A percentile compares a stretch with the other conserved stretches of the same genome.
phyloP scores from a whole-genome alignment of 768 basidiomycete genomes.

The Boletales sp. region DNA sequence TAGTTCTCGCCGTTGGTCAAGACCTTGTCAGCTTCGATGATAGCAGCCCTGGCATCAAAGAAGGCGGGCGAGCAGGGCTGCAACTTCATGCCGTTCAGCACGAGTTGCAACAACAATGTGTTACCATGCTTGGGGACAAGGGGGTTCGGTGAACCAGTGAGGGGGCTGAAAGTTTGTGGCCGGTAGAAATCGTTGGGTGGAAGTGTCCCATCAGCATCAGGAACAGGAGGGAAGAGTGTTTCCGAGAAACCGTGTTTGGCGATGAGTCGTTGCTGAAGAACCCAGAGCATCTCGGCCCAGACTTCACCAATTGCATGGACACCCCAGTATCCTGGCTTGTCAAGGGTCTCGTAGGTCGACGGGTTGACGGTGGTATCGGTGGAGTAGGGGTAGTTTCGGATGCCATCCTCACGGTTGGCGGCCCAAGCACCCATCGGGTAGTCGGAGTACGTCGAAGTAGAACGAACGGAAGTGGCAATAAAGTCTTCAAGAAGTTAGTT shows the following conservation, averaged over 20 bases:
- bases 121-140: constrained; percentile 91
- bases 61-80: constrained; percentile 89
- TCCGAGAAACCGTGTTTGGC: constrained; percentile 78
- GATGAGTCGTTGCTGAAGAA: constrained; percentile 71
- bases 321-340: constrained; percentile 92
- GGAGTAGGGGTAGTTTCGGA: constrained; percentile 88
- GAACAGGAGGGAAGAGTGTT: constrained; percentile 76
- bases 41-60: constrained; percentile 87
- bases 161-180: constrained; percentile 29
- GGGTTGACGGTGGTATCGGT: constrained; percentile 77
- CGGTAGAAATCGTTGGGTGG: constrained; percentile 73
- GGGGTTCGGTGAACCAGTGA: constrained; percentile 33
- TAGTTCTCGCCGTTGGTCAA: constrained; percentile 92
- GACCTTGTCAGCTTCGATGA: constrained; percentile 85
- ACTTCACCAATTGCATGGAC: constrained; percentile 93
- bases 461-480: constrained; percentile 84
- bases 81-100: constrained; percentile 91
- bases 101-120: constrained; percentile 78
- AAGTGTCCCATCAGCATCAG: constrained; percentile 57
- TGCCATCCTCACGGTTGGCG: constrained; percentile 69
- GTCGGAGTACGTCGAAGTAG: constrained; percentile 66
- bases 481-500: constrained; percentile 46
- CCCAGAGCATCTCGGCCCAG: constrained; percentile 91
- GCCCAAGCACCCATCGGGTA: constrained; percentile 97
- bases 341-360: constrained; percentile 90